These are phyloP conservation scores for Leucocoprinus birnbaumii DNA, from an alignment of 768 basidiomycete genomes.

Conservation along the genomic window DNA sequence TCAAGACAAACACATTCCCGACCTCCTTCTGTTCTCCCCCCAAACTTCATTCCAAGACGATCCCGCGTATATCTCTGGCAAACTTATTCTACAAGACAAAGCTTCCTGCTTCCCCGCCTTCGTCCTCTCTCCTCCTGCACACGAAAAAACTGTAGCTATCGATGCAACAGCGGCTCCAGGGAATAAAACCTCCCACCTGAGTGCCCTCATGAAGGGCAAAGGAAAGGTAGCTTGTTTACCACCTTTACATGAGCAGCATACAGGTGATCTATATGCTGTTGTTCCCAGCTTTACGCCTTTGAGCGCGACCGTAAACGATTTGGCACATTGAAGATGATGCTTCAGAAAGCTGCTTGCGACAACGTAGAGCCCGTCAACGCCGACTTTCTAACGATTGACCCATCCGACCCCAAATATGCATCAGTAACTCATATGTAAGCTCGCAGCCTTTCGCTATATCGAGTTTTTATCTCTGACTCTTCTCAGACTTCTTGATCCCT, in stretches of 20 bases:
- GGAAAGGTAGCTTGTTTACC: constrained; percentile 76
- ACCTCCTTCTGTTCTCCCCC: constrained; percentile 79
- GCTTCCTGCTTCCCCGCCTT: constrained; percentile 95
- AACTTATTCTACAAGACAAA: constrained; percentile 94
- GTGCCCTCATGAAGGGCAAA: constrained; percentile 80
- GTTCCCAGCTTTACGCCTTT: constrained; percentile 73
- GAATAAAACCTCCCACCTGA: constrained; percentile 95
- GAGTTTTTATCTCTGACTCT: not conserved
- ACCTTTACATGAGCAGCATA: not conserved
- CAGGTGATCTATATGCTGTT: not conserved
- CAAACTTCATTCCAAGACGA: constrained; percentile 66
- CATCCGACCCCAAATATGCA: constrained; percentile 56
- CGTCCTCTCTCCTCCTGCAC: constrained; percentile 72
- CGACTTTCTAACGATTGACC: constrained; percentile 85
- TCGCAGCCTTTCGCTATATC: constrained; percentile 3
- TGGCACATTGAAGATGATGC: constrained; percentile 81
- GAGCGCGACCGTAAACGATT: constrained; percentile 85
- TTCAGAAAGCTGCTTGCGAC: constrained; percentile 75
- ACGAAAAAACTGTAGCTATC: constrained; percentile 58
- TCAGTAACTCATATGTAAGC: constrained; percentile 85
- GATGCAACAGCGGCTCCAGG: constrained; percentile 97
- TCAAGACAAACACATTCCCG: constrained; percentile 76
- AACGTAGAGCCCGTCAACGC: constrained; percentile 75
- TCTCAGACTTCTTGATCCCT: constrained; percentile 85
- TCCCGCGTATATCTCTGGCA: constrained; percentile 69